Evolutionary conservation across 306 rosid species (phyloP).

Genomic region (Hippophae tibetana): DNA sequence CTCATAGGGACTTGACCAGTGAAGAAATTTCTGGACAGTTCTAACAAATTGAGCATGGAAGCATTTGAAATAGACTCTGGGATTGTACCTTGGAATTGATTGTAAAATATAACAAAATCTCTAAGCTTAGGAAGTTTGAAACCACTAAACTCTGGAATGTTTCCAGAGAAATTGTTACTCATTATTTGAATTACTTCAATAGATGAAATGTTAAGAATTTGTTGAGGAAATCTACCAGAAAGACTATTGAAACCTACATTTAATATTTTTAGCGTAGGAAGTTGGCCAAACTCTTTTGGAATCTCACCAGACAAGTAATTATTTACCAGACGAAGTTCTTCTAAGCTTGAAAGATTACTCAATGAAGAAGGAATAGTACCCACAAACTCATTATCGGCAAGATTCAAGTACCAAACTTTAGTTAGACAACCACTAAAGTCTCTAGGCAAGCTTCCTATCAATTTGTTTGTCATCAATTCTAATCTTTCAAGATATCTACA

Average conservation of each 20-base stretch:
- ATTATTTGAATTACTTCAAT: no score
- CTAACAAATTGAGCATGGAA: background rate
- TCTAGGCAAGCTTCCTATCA: background rate
- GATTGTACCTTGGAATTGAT: background rate
- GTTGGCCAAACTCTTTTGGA: no score
- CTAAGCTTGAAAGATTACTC: background rate
- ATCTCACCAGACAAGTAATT: no score
- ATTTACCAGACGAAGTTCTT: background rate
- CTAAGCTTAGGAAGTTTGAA: background rate
- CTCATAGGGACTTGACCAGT: background rate
- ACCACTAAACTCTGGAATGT: background rate
- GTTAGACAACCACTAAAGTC: background rate
- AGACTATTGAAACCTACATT: no score
- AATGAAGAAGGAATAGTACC: background rate
- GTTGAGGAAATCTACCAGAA: no score
- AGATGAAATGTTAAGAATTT: no score
- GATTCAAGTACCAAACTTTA: background rate
- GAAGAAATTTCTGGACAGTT: background rate
- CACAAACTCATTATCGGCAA: background rate
- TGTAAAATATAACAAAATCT: background rate
- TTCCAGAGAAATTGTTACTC: background rate
- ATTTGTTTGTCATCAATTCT: background rate
- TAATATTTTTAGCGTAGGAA: no score
- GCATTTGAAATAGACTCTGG: background rate
- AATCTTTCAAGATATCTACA: background rate